These are phyloP conservation scores for Boletus fagicola DNA, from an alignment of 768 basidiomycete genomes.

Conservation along the genomic window DNA sequence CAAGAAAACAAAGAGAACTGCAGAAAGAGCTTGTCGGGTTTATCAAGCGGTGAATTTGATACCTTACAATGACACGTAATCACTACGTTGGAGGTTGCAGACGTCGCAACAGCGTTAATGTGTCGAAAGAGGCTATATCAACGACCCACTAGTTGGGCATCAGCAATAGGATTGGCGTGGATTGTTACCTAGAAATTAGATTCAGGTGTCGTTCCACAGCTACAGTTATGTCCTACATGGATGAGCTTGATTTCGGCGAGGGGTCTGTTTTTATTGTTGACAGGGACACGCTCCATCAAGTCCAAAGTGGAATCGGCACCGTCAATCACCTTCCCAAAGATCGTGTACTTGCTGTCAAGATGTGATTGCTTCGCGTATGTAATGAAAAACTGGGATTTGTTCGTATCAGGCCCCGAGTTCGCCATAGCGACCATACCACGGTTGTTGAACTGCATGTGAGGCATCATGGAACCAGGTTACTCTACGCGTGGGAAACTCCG, in stretches of 20 bases:
- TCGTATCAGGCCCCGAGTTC: slow-evolving; percentile 90
- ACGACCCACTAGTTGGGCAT: slow-evolving; percentile 44
- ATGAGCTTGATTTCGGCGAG: slow-evolving; percentile 80
- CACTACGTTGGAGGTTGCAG: slow-evolving; percentile 2
- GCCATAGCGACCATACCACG: slow-evolving; percentile 98
- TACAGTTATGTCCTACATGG: slow-evolving; percentile 50
- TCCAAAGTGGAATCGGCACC: slow-evolving; percentile 93
- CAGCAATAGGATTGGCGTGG: slow-evolving; percentile 94
- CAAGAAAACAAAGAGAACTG: slow-evolving; percentile 75
- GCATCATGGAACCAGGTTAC: background rate
- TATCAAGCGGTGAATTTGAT: slow-evolving; percentile 59
- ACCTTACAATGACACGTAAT: slow-evolving; percentile 14
- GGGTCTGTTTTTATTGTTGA: slow-evolving; percentile 88
- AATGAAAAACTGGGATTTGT: slow-evolving; percentile 90
- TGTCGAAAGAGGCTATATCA: slow-evolving; percentile 12
- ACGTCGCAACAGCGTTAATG: background rate
- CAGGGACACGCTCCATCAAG: slow-evolving; percentile 88
- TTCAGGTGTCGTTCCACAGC: slow-evolving; percentile 1
- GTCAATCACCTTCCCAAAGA: slow-evolving; percentile 98
- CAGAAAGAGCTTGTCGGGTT: slow-evolving; percentile 90
- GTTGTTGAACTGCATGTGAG: slow-evolving; percentile 75
- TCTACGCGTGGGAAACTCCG: slow-evolving; percentile 5
- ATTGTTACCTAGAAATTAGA: slow-evolving; percentile 62
- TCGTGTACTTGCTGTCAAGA: slow-evolving; percentile 92
- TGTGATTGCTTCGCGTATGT: slow-evolving; percentile 92